Evolutionary conservation across 768 basidiomycete species (phyloP).

Genomic region (Tylopilus intermedius): DNA sequence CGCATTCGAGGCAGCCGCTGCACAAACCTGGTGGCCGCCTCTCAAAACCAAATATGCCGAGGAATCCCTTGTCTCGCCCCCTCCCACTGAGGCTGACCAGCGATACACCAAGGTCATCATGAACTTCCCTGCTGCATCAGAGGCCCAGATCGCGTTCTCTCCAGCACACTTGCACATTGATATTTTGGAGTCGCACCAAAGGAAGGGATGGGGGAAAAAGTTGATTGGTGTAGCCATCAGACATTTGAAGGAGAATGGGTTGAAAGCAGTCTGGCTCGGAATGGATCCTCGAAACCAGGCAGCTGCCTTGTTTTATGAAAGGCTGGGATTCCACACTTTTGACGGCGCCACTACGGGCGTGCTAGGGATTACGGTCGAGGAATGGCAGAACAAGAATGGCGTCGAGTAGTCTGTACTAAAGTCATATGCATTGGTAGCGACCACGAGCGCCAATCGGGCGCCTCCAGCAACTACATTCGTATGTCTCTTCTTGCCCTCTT

Average conservation of each 20-base stretch:
- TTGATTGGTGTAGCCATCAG: conserved; percentile 53
- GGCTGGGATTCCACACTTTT: conserved; percentile 56
- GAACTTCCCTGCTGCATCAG: conserved; percentile 37
- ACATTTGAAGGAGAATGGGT: conserved; percentile 44
- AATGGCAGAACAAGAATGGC: conserved; percentile 24
- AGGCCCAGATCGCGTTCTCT: conserved; percentile 57
- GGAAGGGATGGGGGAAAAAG: conserved; percentile 65
- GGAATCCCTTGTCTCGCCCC: conserved; percentile 9
- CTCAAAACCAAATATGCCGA: conserved; percentile 52
- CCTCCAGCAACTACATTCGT: neutral
- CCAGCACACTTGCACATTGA: conserved; percentile 76
- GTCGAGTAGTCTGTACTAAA: neutral
- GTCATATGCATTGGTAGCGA: neutral
- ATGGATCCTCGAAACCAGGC: conserved; percentile 58
- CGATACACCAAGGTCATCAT: conserved; percentile 34
- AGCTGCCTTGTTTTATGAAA: conserved; percentile 58
- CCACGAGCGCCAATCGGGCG: neutral
- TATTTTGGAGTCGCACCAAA: conserved; percentile 61
- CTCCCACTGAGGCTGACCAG: conserved; percentile 21
- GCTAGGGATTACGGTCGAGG: conserved; percentile 52
- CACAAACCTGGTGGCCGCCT: conserved; percentile 61
- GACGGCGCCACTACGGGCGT: conserved; percentile 46
- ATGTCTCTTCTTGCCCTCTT: neutral
- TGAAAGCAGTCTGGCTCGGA: conserved; percentile 61
- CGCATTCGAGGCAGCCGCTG: conserved; percentile 52